A percentile compares a stretch with the other conserved stretches of the same genome.
phyloP scores from a whole-genome alignment of 1,284 basidiomycete genomes.

The Ustilago xerochloae region DNA sequence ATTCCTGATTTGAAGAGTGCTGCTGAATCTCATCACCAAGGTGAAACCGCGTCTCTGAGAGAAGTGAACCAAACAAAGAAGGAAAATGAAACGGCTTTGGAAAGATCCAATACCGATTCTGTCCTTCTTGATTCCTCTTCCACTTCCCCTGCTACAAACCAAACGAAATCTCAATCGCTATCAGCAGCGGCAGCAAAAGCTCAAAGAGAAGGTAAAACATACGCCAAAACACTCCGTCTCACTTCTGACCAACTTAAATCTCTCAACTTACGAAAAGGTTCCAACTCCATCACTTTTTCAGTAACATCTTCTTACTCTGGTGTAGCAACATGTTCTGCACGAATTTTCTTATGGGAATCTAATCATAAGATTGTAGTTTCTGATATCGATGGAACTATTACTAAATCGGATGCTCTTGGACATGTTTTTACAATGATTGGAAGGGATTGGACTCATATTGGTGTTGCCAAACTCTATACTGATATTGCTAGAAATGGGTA shows the following conservation, averaged over 20 bases:
- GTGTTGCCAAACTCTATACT: slow-evolving; percentile 97
- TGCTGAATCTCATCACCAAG: slow-evolving; percentile 16
- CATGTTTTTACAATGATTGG: slow-evolving; percentile 99
- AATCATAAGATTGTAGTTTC: slow-evolving; percentile 91
- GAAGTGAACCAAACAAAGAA: neutral
- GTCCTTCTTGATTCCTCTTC: slow-evolving; percentile 27
- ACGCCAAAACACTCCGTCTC: slow-evolving; percentile 90
- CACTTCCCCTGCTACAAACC: neutral
- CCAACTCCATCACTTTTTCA: slow-evolving; percentile 93
- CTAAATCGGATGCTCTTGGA: slow-evolving; percentile 90
- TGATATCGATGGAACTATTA: slow-evolving; percentile 99
- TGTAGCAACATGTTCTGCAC: slow-evolving; percentile 81
- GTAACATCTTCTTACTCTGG: slow-evolving; percentile 85
- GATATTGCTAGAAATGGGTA: slow-evolving; percentile 96
- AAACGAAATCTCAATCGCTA: neutral
- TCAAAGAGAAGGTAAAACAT: slow-evolving; percentile 72
- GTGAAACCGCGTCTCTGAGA: neutral
- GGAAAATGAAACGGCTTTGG: slow-evolving; percentile 30
- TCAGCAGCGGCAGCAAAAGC: slow-evolving; percentile 8
- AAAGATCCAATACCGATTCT: slow-evolving; percentile 49
- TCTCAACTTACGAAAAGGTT: slow-evolving; percentile 85
- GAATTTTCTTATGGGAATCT: slow-evolving; percentile 95
- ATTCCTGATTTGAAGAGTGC: slow-evolving; percentile 37
- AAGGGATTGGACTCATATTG: slow-evolving; percentile 98
- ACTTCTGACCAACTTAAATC: slow-evolving; percentile 80